phyloP scores from a whole-genome alignment of 2,329 filamentous ascomycete species.

The Diplodia sapinea region DNA sequence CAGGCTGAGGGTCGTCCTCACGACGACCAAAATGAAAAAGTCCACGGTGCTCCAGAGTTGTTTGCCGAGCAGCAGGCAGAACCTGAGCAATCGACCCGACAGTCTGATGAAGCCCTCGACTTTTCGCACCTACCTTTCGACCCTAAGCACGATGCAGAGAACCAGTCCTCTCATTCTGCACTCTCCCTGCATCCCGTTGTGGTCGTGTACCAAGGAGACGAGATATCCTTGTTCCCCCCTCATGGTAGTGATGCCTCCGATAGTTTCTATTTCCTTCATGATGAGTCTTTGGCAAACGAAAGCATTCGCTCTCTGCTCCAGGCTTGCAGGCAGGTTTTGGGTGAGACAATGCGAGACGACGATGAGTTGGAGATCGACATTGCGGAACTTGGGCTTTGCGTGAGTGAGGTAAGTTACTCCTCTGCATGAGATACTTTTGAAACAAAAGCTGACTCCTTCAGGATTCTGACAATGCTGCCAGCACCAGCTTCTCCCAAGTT shows the following conservation, averaged over 20 bases:
- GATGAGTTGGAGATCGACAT: constrained; percentile 64
- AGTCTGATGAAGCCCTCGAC: constrained; percentile 3
- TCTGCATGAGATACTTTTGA: neutral
- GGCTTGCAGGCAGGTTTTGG: constrained; percentile 61
- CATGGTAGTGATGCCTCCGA: constrained; percentile 59
- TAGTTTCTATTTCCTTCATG: constrained; percentile 63
- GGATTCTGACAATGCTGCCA: constrained; percentile 57
- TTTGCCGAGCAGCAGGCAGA: neutral
- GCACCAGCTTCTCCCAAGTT: constrained; percentile 57
- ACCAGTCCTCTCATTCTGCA: neutral
- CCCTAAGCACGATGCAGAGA: neutral
- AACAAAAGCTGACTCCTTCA: constrained; percentile 45
- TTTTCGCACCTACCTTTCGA: constrained; percentile 25
- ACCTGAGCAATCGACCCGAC: constrained; percentile 1
- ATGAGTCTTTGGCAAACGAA: constrained; percentile 60
- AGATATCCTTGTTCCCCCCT: constrained; percentile 65
- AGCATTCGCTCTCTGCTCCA: constrained; percentile 62
- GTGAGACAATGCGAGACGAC: constrained; percentile 60
- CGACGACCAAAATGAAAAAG: constrained; percentile 10
- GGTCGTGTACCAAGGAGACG: constrained; percentile 61
- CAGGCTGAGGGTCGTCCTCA: neutral
- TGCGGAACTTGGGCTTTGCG: constrained; percentile 60
- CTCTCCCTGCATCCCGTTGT: constrained; percentile 30
- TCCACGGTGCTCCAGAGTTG: neutral
- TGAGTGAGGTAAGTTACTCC: constrained; percentile 60